These are phyloP conservation scores for Chenopodium quinoa DNA, from an alignment of 148 eudicot genomes.

Conservation along the genomic window DNA sequence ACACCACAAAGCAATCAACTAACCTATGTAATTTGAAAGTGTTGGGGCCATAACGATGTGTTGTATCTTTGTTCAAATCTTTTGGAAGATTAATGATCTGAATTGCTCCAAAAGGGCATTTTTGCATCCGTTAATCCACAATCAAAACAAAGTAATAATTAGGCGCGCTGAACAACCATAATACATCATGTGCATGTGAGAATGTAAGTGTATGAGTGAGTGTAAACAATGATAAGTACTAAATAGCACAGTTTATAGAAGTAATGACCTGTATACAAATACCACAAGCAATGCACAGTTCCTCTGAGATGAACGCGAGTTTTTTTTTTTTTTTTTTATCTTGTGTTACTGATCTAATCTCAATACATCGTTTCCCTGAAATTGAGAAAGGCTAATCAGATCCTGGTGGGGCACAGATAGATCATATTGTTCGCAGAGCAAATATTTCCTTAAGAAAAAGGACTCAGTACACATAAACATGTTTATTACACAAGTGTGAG, in stretches of 20 bases:
- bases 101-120: constrained; percentile 98
- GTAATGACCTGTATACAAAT: constrained; percentile 76
- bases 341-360: constrained; percentile 57
- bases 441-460: not conserved
- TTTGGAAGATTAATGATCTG: constrained; percentile 91
- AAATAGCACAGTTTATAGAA: not conserved
- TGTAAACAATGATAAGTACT: not conserved
- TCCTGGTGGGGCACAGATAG: not conserved
- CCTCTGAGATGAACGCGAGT: constrained; percentile 93
- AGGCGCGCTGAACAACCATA: too few species aligned
- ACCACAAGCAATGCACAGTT: constrained; percentile 95
- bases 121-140: constrained; percentile 40
- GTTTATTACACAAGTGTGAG: not conserved
- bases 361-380: constrained; percentile 91
- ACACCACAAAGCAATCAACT: constrained; percentile 5
- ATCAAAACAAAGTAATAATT: constrained; percentile 6
- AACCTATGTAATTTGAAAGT: constrained; percentile 95
- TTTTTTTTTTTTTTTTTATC: constrained; percentile 19
- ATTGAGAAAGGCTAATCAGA: not conserved
- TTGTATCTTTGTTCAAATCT: constrained; percentile 92
- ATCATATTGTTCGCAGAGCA: not conserved
- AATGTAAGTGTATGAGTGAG: not conserved
- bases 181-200: not conserved
- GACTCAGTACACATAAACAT: not conserved
- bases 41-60: constrained; percentile 96